phyloP scores from a whole-genome alignment of 129 eudicot genomes.

The Apium graveolens region DNA sequence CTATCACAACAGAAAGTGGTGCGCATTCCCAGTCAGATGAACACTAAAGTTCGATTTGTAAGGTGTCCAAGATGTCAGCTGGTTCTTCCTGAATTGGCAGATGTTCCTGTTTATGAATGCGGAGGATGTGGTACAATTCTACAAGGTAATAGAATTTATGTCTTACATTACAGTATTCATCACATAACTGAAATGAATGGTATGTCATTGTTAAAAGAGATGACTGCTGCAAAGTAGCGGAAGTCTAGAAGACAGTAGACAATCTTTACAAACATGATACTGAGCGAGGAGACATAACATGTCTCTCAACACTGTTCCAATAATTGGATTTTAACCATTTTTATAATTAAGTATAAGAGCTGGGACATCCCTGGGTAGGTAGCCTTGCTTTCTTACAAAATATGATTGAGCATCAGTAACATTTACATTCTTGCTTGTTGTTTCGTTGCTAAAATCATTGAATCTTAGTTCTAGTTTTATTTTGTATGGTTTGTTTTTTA shows the following conservation, averaged over 20 bases:
- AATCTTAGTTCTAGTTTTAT: neutral
- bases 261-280: no score
- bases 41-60: constrained; percentile 38
- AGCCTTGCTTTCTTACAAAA: neutral
- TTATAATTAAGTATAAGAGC: neutral
- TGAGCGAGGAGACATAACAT: no score
- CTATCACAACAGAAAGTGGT: neutral
- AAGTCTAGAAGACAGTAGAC: neutral
- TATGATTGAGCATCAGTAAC: neutral
- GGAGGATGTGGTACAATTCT: constrained; percentile 62
- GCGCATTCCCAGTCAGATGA: constrained; percentile 21
- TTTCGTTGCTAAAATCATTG: neutral
- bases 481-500: neutral
- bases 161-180: neutral
- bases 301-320: no score
- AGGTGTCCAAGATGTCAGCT: constrained; percentile 51
- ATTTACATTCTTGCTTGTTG: neutral
- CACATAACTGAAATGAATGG: neutral
- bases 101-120: constrained; percentile 43
- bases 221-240: neutral
- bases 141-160: constrained; percentile 34
- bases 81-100: constrained; percentile 46
- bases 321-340: neutral
- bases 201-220: neutral
- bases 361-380: neutral